phyloP scores from a whole-genome alignment of 805 yeast genomes.

The Pichia paraexigua region DNA sequence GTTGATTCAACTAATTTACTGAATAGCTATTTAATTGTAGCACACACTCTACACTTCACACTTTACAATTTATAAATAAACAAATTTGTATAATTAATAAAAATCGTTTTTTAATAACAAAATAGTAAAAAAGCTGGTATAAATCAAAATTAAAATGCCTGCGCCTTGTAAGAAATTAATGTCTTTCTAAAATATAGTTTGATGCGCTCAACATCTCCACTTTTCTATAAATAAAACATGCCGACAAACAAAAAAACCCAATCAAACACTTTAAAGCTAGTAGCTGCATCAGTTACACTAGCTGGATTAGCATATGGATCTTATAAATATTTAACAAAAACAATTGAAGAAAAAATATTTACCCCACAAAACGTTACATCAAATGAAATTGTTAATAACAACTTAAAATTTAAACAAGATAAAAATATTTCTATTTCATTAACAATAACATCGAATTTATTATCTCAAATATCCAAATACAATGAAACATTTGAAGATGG shows the following conservation, averaged over 20 bases:
- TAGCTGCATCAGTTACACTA: neutral
- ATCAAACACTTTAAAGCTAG: neutral
- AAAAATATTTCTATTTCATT: slow-evolving; percentile 12
- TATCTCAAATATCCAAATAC: slow-evolving; percentile 7
- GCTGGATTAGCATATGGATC: neutral
- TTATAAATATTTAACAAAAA: neutral
- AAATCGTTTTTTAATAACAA: no score
- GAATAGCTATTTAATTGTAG: no score
- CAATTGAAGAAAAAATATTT: neutral
- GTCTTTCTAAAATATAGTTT: no score
- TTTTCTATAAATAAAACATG: neutral
- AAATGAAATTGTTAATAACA: neutral
- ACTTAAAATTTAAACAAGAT: slow-evolving; percentile 1
- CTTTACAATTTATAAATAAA: neutral
- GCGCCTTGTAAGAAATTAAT: no score
- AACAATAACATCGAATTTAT: slow-evolving; percentile 13
- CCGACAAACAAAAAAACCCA: neutral
- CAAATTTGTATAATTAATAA: neutral
- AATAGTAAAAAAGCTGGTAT: no score
- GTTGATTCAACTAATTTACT: slow-evolving; percentile 28
- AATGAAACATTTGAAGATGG: slow-evolving; percentile 7
- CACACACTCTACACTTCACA: neutral
- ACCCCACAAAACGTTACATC: neutral
- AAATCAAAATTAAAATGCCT: no score
- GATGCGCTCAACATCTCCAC: no score